A percentile compares a stretch with the other conserved stretches of the same genome.
phyloP scores from a whole-genome alignment of 1,284 basidiomycete species.

The Tilletia horrida region DNA sequence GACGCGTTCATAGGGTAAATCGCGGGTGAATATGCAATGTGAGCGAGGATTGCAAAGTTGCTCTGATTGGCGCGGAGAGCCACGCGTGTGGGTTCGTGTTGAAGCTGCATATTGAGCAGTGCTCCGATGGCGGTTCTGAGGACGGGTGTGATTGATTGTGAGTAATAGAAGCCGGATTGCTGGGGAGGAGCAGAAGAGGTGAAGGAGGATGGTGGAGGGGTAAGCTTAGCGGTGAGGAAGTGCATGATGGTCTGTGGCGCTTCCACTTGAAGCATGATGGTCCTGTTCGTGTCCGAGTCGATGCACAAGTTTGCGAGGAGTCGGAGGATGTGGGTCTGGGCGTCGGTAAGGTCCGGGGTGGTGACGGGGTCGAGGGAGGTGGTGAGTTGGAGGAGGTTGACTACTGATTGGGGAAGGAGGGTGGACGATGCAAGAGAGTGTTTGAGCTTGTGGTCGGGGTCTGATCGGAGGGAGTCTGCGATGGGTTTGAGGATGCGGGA shows the following conservation, averaged over 20 bases:
- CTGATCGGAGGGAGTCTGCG: not conserved
- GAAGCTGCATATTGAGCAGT: conserved; percentile 72
- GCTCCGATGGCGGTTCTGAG: conserved; percentile 75
- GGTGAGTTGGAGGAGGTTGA: not conserved
- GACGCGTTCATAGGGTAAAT: conserved; percentile 5
- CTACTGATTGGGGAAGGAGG: not conserved
- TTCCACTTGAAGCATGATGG: not conserved
- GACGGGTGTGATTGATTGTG: conserved; percentile 61
- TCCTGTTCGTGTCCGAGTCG: conserved; percentile 25
- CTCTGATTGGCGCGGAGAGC: conserved; percentile 64
- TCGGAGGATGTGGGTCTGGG: conserved; percentile 37
- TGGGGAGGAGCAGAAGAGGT: not conserved
- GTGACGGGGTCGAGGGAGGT: not conserved
- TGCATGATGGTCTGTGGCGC: not conserved
- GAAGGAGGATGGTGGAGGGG: not conserved
- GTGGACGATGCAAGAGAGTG: not conserved
- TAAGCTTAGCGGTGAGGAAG: not conserved
- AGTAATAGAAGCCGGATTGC: not conserved
- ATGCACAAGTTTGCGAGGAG: conserved; percentile 47
- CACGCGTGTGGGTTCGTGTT: conserved; percentile 63
- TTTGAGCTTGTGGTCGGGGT: not conserved
- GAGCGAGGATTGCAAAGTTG: not conserved
- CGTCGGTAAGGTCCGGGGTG: conserved; percentile 22
- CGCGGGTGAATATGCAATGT: not conserved
- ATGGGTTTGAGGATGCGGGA: conserved; percentile 6